These are phyloP conservation scores for Carex scoparia DNA, from an alignment of 176 grass and related monocot genomes.

Conservation along the genomic window DNA sequence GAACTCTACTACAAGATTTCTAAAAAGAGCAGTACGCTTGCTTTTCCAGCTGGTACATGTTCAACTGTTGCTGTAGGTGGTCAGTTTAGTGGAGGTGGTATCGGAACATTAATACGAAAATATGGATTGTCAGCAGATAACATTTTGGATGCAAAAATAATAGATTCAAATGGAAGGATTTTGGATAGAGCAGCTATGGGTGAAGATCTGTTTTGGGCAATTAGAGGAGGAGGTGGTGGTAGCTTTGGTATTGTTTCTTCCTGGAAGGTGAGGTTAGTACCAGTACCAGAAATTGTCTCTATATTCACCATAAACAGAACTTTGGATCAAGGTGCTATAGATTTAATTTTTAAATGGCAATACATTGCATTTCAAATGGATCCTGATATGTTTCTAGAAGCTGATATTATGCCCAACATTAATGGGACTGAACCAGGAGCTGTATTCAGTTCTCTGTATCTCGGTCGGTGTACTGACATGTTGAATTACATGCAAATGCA, in stretches of 20 bases:
- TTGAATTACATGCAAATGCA: slow-evolving; percentile 10
- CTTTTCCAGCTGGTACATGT: slow-evolving; percentile 15
- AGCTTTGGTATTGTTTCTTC: slow-evolving; percentile 27
- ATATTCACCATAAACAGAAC: slow-evolving; percentile 12
- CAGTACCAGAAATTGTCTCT: slow-evolving; percentile 15
- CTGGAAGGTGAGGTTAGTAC: slow-evolving; percentile 19
- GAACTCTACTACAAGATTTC: slow-evolving; percentile 25
- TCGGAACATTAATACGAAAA: slow-evolving; percentile 15
- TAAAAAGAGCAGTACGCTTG: neutral
- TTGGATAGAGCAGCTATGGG: slow-evolving; percentile 13
- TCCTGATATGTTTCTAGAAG: slow-evolving; percentile 8
- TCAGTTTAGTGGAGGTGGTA: slow-evolving; percentile 14
- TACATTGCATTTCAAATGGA: slow-evolving; percentile 1
- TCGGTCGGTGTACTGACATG: neutral
- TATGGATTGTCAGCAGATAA: slow-evolving; percentile 22
- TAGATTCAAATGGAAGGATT: slow-evolving; percentile 21
- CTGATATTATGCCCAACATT: slow-evolving; percentile 1
- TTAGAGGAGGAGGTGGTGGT: slow-evolving; percentile 15
- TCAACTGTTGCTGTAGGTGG: slow-evolving; percentile 18
- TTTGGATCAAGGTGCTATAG: slow-evolving; percentile 9
- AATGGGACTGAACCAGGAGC: slow-evolving; percentile 14
- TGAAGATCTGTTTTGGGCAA: slow-evolving; percentile 32
- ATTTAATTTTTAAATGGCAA: slow-evolving; percentile 22
- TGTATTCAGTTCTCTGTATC: slow-evolving; percentile 11
- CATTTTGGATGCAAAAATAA: slow-evolving; percentile 24